Evolutionary conservation across 345 rosid species (phyloP).

Genomic region (Acer saccharum): DNA sequence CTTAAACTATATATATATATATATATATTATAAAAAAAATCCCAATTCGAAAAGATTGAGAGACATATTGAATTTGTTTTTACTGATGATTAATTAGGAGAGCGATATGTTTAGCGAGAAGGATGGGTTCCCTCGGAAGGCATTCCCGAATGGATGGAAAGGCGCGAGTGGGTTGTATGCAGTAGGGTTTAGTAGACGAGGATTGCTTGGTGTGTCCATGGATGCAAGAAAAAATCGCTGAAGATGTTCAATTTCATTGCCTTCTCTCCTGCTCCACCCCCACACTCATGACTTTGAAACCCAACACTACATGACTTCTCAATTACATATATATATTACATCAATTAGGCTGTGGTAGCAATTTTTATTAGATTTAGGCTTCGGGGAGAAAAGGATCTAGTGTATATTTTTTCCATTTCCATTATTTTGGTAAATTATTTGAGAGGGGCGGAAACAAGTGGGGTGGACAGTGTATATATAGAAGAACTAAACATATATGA

Average conservation of each 20-base stretch:
- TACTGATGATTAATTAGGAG: too few relatives aligned
- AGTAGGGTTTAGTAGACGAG: constrained; percentile 77
- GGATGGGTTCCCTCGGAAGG: constrained; percentile 62
- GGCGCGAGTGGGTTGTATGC: constrained; percentile 77
- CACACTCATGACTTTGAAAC: too few relatives aligned
- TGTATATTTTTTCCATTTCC: constrained; percentile 24
- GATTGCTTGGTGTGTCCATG: constrained; percentile 73
- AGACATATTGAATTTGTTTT: too few relatives aligned
- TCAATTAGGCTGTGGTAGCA: too few relatives aligned
- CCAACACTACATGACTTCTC: too few relatives aligned
- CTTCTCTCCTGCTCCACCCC: not conserved
- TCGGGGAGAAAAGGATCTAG: not conserved
- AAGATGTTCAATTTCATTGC: constrained; percentile 46
- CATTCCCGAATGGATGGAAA: constrained; percentile 83
- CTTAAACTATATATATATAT: not conserved
- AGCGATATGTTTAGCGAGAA: constrained; percentile 58
- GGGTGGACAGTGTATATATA: not conserved
- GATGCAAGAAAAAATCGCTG: constrained; percentile 69
- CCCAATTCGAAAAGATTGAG: too few relatives aligned
- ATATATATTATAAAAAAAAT: too few relatives aligned
- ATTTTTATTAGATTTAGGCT: too few relatives aligned
- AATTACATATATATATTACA: too few relatives aligned
- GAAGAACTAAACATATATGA: not conserved
- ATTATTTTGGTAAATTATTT: not conserved
- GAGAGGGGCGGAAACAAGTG: not conserved